Evolutionary conservation across 2,329 filamentous ascomycete genomes (phyloP), one percentile per base, ranked within the genome.

Genomic region (Alternaria gansuensis): DNA sequence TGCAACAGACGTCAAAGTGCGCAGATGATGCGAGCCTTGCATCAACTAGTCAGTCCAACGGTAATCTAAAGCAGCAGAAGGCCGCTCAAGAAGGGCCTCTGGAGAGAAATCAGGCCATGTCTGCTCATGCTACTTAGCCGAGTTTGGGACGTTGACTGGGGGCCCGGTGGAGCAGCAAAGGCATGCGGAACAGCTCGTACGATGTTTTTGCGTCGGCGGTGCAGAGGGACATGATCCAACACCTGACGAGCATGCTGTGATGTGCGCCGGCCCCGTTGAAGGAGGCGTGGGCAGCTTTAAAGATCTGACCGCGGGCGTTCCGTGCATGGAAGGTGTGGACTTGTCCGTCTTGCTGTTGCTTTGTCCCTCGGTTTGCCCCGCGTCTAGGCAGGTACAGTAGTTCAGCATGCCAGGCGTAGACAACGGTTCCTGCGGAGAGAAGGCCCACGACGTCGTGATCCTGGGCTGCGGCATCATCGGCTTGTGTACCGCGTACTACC

Each of bases 401-500:
- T 51, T 26, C 34, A 50, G 34, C 26, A 50, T 48, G 44, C 44
- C 44, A 34, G 31, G 44, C 45, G 33, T 43, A 58, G 26, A 23
- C 52, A 17, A 40, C 40, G 39, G 51, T 54, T 36, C 52, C 45
- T 33, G 37, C 62, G 46, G 13, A 26, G 48, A 57, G 40, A 55
- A 46, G 51, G 60, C 43, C 46, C 59, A 56, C 56, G 46, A 55
- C 49, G 63, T 63, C 24, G 63, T 79, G 26, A 80, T 82, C 44
- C 63, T 82, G 13, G 80, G 80, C 41, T 76, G 76, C 17, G 80
- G 80, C n/a, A 80, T 82, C 44, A 77, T 82, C 28, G 80, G 80
- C 34, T 66, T 80, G 49, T 78, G 75, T n/a, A 78, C 78, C 7
- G 79, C 80, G 24, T 92, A 89, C 77, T 92, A 90, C 73, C 84